Evolutionary conservation across 148 eudicot genomes (phyloP).

Genomic region (Cornus controversa): DNA sequence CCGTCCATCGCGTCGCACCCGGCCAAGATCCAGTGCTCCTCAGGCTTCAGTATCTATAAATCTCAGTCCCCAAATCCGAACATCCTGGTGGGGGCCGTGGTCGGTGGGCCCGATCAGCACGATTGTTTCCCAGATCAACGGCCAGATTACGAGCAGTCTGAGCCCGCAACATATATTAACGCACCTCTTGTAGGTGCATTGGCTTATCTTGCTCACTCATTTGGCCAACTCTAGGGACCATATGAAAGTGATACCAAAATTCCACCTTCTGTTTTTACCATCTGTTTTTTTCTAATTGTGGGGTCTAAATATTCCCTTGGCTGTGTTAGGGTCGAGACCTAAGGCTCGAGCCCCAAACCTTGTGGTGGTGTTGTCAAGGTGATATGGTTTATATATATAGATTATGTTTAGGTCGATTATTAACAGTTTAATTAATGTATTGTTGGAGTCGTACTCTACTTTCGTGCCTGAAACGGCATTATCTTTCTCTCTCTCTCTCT

Average conservation of each 20-base stretch:
- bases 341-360: constrained; percentile 35
- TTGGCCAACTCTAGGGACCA: constrained; percentile 59
- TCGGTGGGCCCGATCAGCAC: constrained; percentile 72
- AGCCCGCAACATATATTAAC: constrained; percentile 72
- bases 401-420: not conserved
- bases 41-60: constrained; percentile 57
- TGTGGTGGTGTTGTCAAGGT: constrained; percentile 9
- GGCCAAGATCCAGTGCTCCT: constrained; percentile 63
- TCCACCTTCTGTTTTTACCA: not conserved
- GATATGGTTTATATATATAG: not conserved
- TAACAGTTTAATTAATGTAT: not conserved
- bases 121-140: constrained; percentile 67
- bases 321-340: constrained; percentile 13
- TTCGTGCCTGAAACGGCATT: not conserved
- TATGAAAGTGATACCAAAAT: too few species aligned
- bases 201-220: constrained; percentile 83
- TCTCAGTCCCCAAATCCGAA: constrained; percentile 75
- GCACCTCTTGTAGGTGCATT: constrained; percentile 84
- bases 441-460: not conserved
- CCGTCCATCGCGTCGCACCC: constrained; percentile 67
- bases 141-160: constrained; percentile 75
- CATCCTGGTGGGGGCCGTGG: constrained; percentile 63
- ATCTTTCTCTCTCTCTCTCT: too few species aligned
- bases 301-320: not conserved
- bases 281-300: not conserved